Conservation (phyloP, 139 green algal species). For the Asterochloris sp. region DNA sequence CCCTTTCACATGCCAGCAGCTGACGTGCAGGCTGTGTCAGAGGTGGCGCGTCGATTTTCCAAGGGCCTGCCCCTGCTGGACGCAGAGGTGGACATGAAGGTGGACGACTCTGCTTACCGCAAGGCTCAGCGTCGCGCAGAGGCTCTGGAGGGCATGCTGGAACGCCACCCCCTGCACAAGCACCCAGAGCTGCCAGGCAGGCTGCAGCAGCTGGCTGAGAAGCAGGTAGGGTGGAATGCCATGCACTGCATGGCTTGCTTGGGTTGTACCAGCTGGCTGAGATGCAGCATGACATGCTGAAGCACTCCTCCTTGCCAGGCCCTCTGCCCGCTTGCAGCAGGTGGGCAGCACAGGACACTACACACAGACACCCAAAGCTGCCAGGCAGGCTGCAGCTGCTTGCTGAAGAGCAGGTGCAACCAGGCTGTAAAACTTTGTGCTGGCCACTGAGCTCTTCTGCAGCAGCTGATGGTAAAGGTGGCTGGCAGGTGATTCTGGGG, state of each 20-base stretch:
- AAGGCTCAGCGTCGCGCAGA: constrained; percentile 35
- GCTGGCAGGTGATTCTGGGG: no score
- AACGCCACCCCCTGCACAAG: constrained; percentile 37
- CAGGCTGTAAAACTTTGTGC: no score
- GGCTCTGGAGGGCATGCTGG: constrained; percentile 46
- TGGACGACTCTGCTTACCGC: constrained; percentile 23
- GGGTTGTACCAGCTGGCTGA: neutral
- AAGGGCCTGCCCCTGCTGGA: constrained; percentile 53
- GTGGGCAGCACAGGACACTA: no score
- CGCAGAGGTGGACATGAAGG: constrained; percentile 66
- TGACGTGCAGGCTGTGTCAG: constrained; percentile 25
- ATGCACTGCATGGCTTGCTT: neutral
- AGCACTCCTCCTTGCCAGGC: no score
- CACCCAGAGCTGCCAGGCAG: constrained; percentile 22
- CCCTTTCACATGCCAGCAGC: no score
- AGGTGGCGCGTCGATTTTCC: constrained; percentile 42
- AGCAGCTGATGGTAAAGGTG: no score
- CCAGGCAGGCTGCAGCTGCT: no score
- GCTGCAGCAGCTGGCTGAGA: constrained; percentile 39
- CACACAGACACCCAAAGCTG: no score
- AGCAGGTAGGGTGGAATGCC: constrained; percentile 20
- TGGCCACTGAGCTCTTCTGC: no score
- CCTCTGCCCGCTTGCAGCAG: no score
- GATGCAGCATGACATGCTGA: no score
- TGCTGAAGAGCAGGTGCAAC: no score